Base-by-base conservation (phyloP, 345 rosid genomes). In the Ailanthus altissimus region DNA sequence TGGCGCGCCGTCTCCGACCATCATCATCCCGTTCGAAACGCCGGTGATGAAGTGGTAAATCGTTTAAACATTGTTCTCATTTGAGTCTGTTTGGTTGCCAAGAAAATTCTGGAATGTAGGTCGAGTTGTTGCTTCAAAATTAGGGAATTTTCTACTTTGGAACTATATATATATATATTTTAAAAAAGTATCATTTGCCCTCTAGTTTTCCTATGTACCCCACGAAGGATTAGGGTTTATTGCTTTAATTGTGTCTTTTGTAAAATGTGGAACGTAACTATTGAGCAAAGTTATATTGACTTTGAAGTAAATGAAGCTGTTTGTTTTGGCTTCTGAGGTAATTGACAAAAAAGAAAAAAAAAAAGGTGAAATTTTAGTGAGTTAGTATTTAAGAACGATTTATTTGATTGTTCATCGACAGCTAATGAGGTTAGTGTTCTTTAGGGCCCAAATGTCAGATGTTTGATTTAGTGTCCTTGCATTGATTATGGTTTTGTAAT, bases 1-100 rank as follows among this genome's bases (percentile, higher is more conserved):
- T 92, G 99, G 98, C 98, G 97, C 50, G 98, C 97, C 42, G 90
- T 90, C 73, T 85, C 98, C 20, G 99, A 97, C 66, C 88, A 85
- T 58, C 97, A 90, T 63, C 97, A 90, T 63, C 78, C 87, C 26
- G 87, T 76, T 78, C 89, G 90, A 58, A 90, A 84, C 79, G 77
- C 77, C 5, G 85, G 82, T 14, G 91, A 87, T 57, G 94, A 90
- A 79, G 95, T 88, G 80, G 86, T 85, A 70, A 43, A 80, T 56
- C 23, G 20, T 64, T 57, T 1, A 5, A 21, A 12, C 67, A 21
- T 8, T 49, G 32, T 67, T n/a, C 20, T 36, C 66, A 49, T 73
- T 76, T 51, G 38, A 53, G 75, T 11, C 42, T 56, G 8, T 46
- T 73, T 40, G 61, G 38, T 49, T 40, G 49, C 64, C 16, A 13